Base-by-base conservation (phyloP, 2,329 filamentous ascomycete species). In the Fusarium transvaalense region DNA sequence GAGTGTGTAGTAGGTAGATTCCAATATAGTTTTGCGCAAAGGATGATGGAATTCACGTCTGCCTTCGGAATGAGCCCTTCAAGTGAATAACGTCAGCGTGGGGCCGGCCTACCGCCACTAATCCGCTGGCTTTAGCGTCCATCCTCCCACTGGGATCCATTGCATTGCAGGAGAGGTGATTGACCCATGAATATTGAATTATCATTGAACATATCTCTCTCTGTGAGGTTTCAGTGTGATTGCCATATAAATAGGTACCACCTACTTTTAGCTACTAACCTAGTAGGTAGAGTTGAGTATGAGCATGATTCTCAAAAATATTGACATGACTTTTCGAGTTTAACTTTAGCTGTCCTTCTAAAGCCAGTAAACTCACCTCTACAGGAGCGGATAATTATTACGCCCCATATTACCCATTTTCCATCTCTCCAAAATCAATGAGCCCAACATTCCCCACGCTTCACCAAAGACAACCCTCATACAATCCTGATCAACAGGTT, bases 11-110 rank as follows among this genome's bases (percentile, higher is more conserved):
- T 27, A 8, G 34, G 38, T 37, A 31, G 25, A 51, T 19, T 31
- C 41, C n/a, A 60, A 46, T 8, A 21, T 56, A 15, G 25, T 27
- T 8, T 19, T 14, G 12, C 29, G 23, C 41, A 37, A 38, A 55
- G 23, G 31, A 37, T 14, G 14, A 48, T 35, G n/a, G 41, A 57
- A 25, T 59, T 69, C 48, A 69, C 50, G 37, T 32, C 25, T 51
- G 38, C 25, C 53, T 64, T 19, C 17, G 31, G 51, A 39, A 25
- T 53, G 57, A 48, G 13, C 39, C 39, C 27, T 34, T 27, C 23
- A 39, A 41, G 32, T 50, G 43, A 35, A 72, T 64, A 73, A 74
- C 72, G 72, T 72, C 72, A 73, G 68, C 52, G 71, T 67, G 71
- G 72, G 53, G 61, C 60, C 38, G 53, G 61, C 60, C 38, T 27